phyloP scores from a whole-genome alignment of 2,329 filamentous ascomycete species.

The Rutstroemia sp. region DNA sequence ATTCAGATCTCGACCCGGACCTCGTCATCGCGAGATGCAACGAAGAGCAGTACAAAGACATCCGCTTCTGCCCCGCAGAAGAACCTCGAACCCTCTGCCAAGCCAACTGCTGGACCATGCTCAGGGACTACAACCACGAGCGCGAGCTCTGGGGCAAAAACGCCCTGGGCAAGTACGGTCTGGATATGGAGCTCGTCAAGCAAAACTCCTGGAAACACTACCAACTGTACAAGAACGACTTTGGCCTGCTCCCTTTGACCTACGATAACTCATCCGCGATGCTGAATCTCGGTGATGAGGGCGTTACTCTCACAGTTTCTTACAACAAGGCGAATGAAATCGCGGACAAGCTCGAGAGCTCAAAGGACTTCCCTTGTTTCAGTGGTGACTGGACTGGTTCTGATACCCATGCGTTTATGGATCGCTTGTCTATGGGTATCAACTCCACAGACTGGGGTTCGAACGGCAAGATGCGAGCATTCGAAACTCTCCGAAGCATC shows the following conservation, averaged over 20 bases:
- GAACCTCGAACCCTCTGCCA: slow-evolving; percentile 1
- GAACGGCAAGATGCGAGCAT: not conserved
- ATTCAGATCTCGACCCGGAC: not conserved
- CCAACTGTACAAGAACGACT: not conserved
- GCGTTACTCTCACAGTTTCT: not conserved
- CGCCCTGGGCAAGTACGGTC: not conserved
- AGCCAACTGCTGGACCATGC: slow-evolving; percentile 4
- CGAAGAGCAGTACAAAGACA: not conserved
- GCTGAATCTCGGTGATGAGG: not conserved
- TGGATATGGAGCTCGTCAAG: not conserved
- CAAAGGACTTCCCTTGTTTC: not conserved
- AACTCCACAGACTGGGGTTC: not conserved
- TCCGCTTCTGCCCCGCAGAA: not conserved
- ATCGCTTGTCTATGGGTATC: not conserved
- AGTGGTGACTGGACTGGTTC: not conserved
- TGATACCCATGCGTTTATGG: not conserved
- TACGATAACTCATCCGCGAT: not conserved
- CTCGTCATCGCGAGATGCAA: not conserved
- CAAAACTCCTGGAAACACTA: not conserved
- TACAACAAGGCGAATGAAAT: not conserved
- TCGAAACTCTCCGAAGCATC: not conserved
- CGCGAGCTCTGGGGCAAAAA: not conserved
- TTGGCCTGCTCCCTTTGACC: not conserved
- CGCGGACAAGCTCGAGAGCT: not conserved
- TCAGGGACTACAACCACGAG: slow-evolving; percentile 1